Percentiles rank a stretch among this genome's conserved stretches.
phyloP scores from a whole-genome alignment of 805 yeast genomes.

The Hanseniaspora taiwanica region DNA sequence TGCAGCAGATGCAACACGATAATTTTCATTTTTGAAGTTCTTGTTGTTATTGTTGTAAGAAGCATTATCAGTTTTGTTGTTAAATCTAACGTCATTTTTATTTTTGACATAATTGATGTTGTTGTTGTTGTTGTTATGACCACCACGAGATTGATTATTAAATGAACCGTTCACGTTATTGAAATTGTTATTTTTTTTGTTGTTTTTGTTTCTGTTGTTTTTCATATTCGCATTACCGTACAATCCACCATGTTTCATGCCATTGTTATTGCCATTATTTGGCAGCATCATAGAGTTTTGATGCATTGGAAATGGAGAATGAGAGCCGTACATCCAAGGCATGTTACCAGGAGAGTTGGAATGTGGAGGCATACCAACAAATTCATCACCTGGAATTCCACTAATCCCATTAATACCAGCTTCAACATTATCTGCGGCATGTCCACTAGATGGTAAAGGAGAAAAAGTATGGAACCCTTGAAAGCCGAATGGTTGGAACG shows the following conservation, averaged over 20 bases:
- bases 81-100: slow-evolving; percentile 15
- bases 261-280: not conserved
- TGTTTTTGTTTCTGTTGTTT: not conserved
- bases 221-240: too few species aligned
- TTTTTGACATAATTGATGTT: slow-evolving; percentile 7
- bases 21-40: slow-evolving; percentile 7
- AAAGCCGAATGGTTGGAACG: slow-evolving; percentile 20
- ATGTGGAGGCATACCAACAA: not conserved
- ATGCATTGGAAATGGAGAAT: not conserved
- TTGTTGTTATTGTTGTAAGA: slow-evolving; percentile 8
- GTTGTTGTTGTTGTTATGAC: slow-evolving; percentile 2
- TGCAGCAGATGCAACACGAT: slow-evolving; percentile 32
- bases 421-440: not conserved
- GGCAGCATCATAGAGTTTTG: not conserved
- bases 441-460: slow-evolving; percentile 14
- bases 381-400: not conserved
- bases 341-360: not conserved
- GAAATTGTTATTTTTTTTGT: not conserved
- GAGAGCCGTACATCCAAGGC: slow-evolving; percentile 1
- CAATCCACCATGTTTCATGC: not conserved
- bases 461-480: slow-evolving; percentile 22
- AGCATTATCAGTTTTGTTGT: too few species aligned
- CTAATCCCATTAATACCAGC: not conserved
- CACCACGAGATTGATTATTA: slow-evolving; percentile 3
- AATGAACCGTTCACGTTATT: not conserved